A percentile compares a stretch with the other conserved stretches of the same genome.
Conservation (phyloP, 148 eudicot genomes). For the Vaccinium myrtillus region DNA sequence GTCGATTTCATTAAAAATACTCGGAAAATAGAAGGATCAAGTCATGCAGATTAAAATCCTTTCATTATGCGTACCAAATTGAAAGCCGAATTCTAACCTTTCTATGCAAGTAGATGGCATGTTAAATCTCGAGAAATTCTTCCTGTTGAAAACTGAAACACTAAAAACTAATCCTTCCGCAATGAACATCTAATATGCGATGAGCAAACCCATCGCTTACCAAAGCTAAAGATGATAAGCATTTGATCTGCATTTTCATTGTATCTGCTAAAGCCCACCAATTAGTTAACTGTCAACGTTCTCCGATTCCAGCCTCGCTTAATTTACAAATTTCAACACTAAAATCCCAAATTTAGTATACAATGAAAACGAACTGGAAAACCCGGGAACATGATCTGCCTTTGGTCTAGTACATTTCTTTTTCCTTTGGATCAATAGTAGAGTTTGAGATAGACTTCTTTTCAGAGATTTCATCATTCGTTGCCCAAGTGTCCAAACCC, state of each 20-base stretch:
- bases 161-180: neutral
- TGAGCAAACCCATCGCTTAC: neutral
- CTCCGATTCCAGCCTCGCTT: neutral
- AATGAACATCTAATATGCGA: neutral
- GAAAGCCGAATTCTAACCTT: neutral
- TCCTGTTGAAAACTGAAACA: neutral
- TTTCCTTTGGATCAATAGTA: neutral
- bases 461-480: neutral
- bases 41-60: neutral
- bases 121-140: neutral
- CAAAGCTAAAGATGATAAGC: neutral
- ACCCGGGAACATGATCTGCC: neutral
- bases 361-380: neutral
- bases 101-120: neutral
- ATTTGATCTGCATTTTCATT: neutral
- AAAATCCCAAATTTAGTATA: neutral
- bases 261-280: neutral
- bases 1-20: too few species aligned
- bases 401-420: neutral
- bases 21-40: too few species aligned
- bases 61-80: neutral
- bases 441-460: neutral
- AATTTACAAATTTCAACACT: constrained; percentile 5
- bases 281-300: neutral
- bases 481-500: neutral